These are phyloP conservation scores for Trypanosoma melophagium DNA, from an alignment of 208 protist species.

Conservation along the genomic window DNA sequence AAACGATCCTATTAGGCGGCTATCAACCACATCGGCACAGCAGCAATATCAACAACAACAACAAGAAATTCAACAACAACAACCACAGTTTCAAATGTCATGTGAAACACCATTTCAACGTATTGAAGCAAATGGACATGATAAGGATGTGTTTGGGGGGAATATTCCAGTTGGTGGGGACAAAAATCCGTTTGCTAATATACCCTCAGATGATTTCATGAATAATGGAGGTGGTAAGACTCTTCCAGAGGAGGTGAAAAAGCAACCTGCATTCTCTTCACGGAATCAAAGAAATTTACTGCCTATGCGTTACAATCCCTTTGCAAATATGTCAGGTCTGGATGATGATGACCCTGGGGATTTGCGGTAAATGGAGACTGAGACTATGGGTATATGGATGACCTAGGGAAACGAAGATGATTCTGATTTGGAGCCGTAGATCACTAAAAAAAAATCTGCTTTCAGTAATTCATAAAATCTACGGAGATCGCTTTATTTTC, in stretches of 20 bases:
- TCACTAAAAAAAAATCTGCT: background rate
- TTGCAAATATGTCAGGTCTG: constrained; percentile 19
- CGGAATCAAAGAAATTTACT: background rate
- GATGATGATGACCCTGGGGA: constrained; percentile 7
- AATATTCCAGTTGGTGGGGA: background rate
- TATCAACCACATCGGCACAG: background rate
- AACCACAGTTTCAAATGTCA: background rate
- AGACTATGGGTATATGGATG: background rate
- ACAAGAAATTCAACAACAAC: background rate
- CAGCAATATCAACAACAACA: background rate
- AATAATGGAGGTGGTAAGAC: background rate
- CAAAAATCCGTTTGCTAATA: constrained; percentile 1
- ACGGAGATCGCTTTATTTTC: background rate
- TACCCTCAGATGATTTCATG: background rate
- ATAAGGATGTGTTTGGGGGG: background rate
- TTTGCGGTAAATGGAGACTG: background rate
- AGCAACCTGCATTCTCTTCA: background rate
- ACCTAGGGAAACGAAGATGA: background rate
- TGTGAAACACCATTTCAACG: background rate
- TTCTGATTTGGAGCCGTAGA: background rate
- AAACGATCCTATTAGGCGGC: background rate
- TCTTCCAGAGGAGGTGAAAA: background rate
- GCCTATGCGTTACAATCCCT: constrained; percentile 12
- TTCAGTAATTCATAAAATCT: background rate
- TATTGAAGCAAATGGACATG: background rate